Conservation (phyloP, 306 rosid genomes). For the Echinosophora koreensis region DNA sequence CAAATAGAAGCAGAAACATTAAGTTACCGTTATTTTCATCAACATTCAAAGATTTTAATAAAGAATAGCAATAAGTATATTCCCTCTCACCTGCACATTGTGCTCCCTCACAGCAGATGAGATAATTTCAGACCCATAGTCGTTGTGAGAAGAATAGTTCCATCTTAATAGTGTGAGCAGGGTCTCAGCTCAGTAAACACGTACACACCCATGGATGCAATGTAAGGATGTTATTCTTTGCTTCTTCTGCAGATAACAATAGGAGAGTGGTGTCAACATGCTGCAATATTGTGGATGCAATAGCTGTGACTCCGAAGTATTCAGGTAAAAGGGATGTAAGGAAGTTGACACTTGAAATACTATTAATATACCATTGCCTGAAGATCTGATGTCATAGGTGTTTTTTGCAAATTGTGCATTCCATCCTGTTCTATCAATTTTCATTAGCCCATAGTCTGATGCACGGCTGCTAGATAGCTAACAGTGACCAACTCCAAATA, state of each 20-base stretch:
- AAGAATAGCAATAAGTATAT: slow-evolving; percentile 2
- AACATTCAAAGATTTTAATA: slow-evolving; percentile 12
- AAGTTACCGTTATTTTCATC: slow-evolving; percentile 9
- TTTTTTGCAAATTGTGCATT: slow-evolving; percentile 86
- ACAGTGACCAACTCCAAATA: neutral
- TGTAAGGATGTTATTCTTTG: slow-evolving; percentile 65
- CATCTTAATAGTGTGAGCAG: slow-evolving; percentile 73
- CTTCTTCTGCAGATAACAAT: slow-evolving; percentile 79
- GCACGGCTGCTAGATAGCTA: slow-evolving; percentile 53
- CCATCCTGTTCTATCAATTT: slow-evolving; percentile 75
- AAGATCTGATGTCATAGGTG: slow-evolving; percentile 84
- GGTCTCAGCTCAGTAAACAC: slow-evolving; percentile 80
- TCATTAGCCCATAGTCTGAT: slow-evolving; percentile 89
- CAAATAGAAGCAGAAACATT: slow-evolving; percentile 32
- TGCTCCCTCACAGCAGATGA: slow-evolving; percentile 87
- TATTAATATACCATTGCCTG: slow-evolving; percentile 77
- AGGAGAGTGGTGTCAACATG: slow-evolving; percentile 84
- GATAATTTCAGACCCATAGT: slow-evolving; percentile 94
- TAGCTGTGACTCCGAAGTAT: slow-evolving; percentile 31
- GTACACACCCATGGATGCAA: slow-evolving; percentile 99
- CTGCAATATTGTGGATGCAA: slow-evolving; percentile 61
- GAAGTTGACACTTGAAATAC: slow-evolving; percentile 32
- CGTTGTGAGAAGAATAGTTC: slow-evolving; percentile 74
- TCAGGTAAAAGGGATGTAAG: slow-evolving; percentile 4
- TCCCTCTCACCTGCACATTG: slow-evolving; percentile 85